Evolutionary conservation across 2,329 filamentous ascomycete species (phyloP).

Genomic region (Diaporthe helianthi): DNA sequence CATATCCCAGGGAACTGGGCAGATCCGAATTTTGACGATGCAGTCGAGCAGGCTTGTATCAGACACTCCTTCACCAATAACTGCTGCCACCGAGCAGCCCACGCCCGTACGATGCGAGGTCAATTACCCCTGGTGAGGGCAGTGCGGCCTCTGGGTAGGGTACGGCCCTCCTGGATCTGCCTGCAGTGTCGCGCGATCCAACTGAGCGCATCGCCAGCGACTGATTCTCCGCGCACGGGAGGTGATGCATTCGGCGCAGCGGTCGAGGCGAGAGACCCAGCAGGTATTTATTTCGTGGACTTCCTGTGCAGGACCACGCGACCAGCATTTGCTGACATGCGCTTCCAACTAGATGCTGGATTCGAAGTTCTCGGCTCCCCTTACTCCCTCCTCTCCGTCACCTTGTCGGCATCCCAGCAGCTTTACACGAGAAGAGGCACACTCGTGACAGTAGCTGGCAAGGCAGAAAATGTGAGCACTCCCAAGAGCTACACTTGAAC

Average conservation of each 20-base stretch:
- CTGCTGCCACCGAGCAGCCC: constrained; percentile 23
- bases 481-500: too few species aligned
- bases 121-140: constrained; percentile 49
- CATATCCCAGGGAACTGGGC: constrained; percentile 9
- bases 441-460: constrained; percentile 86
- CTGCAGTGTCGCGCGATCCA: constrained; percentile 66
- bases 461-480: constrained; percentile 79
- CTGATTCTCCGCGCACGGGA: constrained; percentile 56
- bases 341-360: constrained; percentile 75
- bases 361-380: constrained; percentile 94
- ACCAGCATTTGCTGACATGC: not conserved
- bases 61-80: constrained; percentile 14
- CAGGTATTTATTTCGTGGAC: constrained; percentile 49
- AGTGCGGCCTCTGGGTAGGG: constrained; percentile 40
- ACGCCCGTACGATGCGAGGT: constrained; percentile 50
- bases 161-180: constrained; percentile 52
- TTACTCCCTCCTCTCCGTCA: constrained; percentile 92
- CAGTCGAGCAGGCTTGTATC: not conserved
- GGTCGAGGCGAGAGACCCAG: constrained; percentile 53
- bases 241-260: constrained; percentile 64
- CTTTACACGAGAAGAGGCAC: constrained; percentile 93
- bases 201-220: constrained; percentile 67
- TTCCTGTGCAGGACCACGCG: constrained; percentile 20
- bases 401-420: constrained; percentile 89
- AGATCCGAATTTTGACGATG: constrained; percentile 31